These are phyloP conservation scores for Aurantiochytrium sp. DNA, from an alignment of 108 stramenopile species.

Conservation along the genomic window DNA sequence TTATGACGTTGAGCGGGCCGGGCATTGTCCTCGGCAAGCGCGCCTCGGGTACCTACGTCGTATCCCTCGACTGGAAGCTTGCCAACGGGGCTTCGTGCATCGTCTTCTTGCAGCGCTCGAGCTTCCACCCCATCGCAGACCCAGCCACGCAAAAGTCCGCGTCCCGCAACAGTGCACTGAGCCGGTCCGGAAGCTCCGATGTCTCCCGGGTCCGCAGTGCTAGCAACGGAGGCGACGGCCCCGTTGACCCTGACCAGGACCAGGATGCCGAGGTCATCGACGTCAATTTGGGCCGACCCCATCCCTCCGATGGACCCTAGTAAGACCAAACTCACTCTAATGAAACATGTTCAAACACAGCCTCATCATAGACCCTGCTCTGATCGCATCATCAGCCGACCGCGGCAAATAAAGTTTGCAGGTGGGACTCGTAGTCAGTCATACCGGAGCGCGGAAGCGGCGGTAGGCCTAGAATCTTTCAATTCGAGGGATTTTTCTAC, in stretches of 20 bases:
- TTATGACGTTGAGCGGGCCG: neutral
- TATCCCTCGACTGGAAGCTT: constrained; percentile 3
- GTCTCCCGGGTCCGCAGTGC: no score
- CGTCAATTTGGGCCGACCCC: neutral
- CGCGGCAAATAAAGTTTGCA: no score
- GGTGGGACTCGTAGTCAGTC: no score
- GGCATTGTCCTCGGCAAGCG: neutral
- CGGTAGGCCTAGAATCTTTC: no score
- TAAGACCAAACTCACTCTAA: no score
- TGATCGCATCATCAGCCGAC: no score
- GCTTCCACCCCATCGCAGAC: neutral
- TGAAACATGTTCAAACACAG: neutral
- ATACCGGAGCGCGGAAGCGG: no score
- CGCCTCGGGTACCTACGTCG: neutral
- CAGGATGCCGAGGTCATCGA: neutral
- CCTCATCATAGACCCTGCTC: no score
- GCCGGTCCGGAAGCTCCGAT: no score
- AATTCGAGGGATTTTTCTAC: no score
- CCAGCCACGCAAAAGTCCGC: neutral
- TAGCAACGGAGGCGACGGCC: no score
- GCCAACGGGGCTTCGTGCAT: neutral
- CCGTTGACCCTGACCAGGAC: neutral
- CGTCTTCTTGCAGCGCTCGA: neutral
- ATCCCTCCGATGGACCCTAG: no score
- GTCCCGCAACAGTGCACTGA: neutral